Evolutionary conservation across 2,329 filamentous ascomycete genomes (phyloP), one percentile per base, ranked within the genome.

Genomic region (Chaetothyriales sp.): DNA sequence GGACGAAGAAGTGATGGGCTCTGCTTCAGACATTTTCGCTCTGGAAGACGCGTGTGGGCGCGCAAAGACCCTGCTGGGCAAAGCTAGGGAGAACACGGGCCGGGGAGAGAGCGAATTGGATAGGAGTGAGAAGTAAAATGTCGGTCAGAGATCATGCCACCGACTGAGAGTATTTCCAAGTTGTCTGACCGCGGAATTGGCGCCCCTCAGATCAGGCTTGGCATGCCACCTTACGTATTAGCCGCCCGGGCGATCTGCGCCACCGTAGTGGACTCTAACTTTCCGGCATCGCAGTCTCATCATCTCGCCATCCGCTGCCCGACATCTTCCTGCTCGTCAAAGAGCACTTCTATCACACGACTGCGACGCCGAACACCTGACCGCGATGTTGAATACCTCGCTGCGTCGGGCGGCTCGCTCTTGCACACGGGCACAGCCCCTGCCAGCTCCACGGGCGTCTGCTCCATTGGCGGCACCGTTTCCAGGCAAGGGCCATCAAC

Each of bases 381-480:
- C 43, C 18, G 43, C 26, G 50, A 73, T 73, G 70, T 62, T 72
- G 57, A 67, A 69, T 46, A 69, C 67, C 49, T 72, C 70, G 46
- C 56, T 72, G 60, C 68, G 69, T 62, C 67, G 68, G 59, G 68
- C 66, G 53, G 68, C 65, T 57, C 68, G 69, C 62, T 54, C 51
- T n/a, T 60, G 65, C 52, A 62, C 65, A 42, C 61, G 62, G 50
- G 60, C 59, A 44, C 57, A 67, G 28, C 59, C 67, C 43, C 63
- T 61, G 26, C 57, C 66, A 43, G 51, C 60, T 44, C 59, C 63
- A 55, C 63, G 65, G 44, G 55, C 63, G 10, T 61, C 62, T 39
- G 58, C 51, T 44, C 59, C 62, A 46, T 55, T 61, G 57, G 62
- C 67, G 53, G 61, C 62, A 61, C 66, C 57, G 55, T 64, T 57